Evolutionary conservation across 805 yeast species (phyloP).

Genomic region (Wickerhamomyces tratensis): DNA sequence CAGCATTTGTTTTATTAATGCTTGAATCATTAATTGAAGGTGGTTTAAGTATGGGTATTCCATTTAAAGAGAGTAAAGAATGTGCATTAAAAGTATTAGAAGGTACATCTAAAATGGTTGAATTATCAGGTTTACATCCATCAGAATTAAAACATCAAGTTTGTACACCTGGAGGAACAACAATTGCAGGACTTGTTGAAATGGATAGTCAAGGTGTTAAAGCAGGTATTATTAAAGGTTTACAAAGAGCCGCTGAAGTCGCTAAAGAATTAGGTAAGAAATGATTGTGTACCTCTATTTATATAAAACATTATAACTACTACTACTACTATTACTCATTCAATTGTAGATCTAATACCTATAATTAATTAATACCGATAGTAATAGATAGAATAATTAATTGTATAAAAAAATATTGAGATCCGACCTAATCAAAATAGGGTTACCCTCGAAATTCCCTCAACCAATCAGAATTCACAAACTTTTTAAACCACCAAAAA

Average conservation of each 20-base stretch:
- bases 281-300: slow-evolving; percentile 5
- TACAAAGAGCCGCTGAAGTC: slow-evolving; percentile 85
- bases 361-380: no score
- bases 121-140: slow-evolving; percentile 77
- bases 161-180: slow-evolving; percentile 97
- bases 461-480: no score
- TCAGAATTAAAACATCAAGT: slow-evolving; percentile 79
- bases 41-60: slow-evolving; percentile 90
- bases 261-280: slow-evolving; percentile 53
- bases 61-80: slow-evolving; percentile 69
- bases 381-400: no score
- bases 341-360: no score
- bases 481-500: no score
- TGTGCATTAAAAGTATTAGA: slow-evolving; percentile 91
- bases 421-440: no score
- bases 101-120: slow-evolving; percentile 89
- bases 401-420: no score
- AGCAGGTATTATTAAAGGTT: slow-evolving; percentile 78
- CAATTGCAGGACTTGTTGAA: slow-evolving; percentile 87
- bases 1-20: slow-evolving; percentile 85
- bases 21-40: slow-evolving; percentile 91
- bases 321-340: no score
- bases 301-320: no score
- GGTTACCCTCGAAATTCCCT: no score
- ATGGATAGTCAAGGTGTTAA: slow-evolving; percentile 90